phyloP scores from a whole-genome alignment of 2,329 filamentous ascomycete genomes.

The Aspergillus uvarum region DNA sequence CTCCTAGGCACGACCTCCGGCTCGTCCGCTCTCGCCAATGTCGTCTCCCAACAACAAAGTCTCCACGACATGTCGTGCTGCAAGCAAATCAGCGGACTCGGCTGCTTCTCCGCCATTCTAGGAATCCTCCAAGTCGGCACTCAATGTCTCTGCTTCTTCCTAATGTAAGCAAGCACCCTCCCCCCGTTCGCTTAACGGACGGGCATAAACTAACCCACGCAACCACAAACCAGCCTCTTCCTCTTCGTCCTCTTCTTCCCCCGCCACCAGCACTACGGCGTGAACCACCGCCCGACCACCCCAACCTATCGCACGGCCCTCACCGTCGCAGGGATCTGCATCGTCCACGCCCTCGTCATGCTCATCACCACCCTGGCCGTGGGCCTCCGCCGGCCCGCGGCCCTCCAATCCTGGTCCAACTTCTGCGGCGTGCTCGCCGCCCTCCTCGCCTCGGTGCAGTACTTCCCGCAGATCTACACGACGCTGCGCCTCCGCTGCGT shows the following conservation, averaged over 20 bases:
- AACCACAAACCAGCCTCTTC: constrained; percentile 62
- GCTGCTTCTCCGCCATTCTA: constrained; percentile 80
- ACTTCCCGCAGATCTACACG: constrained; percentile 91
- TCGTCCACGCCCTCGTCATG: constrained; percentile 72
- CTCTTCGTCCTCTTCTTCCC: constrained; percentile 96
- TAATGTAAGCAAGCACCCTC: constrained; percentile 66
- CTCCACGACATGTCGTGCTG: constrained; percentile 84
- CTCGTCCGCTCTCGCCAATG: constrained; percentile 87
- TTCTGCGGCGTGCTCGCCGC: constrained; percentile 77
- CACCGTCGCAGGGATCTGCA: constrained; percentile 67
- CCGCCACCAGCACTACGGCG: constrained; percentile 52
- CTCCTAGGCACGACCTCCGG: constrained; percentile 89
- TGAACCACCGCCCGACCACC: constrained; percentile 48
- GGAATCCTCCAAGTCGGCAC: constrained; percentile 88
- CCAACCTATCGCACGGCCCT: constrained; percentile 78
- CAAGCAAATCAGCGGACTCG: constrained; percentile 72
- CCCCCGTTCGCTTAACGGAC: neutral
- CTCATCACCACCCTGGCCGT: constrained; percentile 65
- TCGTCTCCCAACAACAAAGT: constrained; percentile 81
- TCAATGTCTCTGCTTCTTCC: constrained; percentile 87
- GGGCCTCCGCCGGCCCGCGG: constrained; percentile 59
- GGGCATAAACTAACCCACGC: constrained; percentile 2
- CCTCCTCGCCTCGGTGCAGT: constrained; percentile 79
- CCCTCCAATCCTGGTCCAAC: constrained; percentile 79
- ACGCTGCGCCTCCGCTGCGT: constrained; percentile 83